Evolutionary conservation across 2,329 filamentous ascomycete species (phyloP).

Genomic region (Pezicula radicicola): DNA sequence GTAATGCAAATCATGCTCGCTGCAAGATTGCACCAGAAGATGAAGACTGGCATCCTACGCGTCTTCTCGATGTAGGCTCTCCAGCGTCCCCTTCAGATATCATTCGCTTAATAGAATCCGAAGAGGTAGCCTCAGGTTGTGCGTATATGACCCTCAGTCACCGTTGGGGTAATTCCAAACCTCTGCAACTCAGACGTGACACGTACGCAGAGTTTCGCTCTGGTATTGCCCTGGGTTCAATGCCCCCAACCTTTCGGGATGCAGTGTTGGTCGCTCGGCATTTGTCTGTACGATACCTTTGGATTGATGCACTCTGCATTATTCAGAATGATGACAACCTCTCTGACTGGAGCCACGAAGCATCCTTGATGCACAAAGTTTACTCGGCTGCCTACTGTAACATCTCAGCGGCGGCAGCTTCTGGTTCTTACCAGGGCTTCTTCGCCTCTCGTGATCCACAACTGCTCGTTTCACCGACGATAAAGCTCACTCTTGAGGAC

Average conservation of each 20-base stretch:
- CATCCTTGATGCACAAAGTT: conserved; percentile 4
- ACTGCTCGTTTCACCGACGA: neutral
- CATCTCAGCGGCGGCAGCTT: neutral
- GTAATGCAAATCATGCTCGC: neutral
- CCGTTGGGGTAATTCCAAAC: neutral
- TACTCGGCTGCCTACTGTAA: conserved; percentile 2
- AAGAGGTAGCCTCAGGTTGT: neutral
- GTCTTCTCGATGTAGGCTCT: neutral
- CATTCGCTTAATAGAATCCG: neutral
- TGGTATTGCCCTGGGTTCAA: neutral
- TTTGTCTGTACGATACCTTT: conserved; percentile 4
- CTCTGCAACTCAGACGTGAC: neutral
- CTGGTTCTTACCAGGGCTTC: neutral
- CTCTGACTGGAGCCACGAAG: conserved; percentile 5
- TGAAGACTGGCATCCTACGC: neutral
- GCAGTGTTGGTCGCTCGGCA: conserved; percentile 1
- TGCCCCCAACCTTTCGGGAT: conserved; percentile 8
- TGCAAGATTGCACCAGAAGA: neutral
- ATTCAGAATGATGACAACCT: conserved; percentile 5
- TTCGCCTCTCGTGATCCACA: neutral
- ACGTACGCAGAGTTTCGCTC: neutral
- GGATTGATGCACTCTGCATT: conserved; percentile 9
- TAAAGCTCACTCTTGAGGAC: neutral
- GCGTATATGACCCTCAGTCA: neutral
- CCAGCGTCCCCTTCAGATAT: neutral